These are phyloP conservation scores for Claviceps africana DNA, from an alignment of 2,329 filamentous ascomycete species.

Conservation along the genomic window DNA sequence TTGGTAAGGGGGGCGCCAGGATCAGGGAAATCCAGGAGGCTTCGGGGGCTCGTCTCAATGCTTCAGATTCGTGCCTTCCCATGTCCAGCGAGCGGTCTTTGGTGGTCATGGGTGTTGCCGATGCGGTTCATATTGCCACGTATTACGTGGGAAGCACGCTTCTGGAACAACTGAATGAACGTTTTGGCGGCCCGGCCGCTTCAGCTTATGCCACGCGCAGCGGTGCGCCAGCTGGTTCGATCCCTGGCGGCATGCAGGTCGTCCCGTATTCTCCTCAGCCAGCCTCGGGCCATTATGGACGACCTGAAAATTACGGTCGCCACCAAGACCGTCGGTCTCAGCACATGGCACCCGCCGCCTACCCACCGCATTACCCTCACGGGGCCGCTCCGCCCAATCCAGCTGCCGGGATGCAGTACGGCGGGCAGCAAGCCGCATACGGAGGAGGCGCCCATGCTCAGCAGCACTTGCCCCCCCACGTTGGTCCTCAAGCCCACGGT, in stretches of 20 bases:
- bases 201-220: slow-evolving; percentile 96
- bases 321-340: slow-evolving; percentile 61
- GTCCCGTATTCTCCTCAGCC: slow-evolving; percentile 95
- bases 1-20: slow-evolving; percentile 87
- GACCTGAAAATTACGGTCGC: slow-evolving; percentile 69
- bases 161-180: slow-evolving; percentile 90
- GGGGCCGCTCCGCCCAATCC: slow-evolving; percentile 44
- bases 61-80: slow-evolving; percentile 86
- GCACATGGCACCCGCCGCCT: slow-evolving; percentile 61
- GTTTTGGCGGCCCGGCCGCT: slow-evolving; percentile 87
- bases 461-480: slow-evolving; percentile 52
- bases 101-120: slow-evolving; percentile 92
- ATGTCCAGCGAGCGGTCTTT: slow-evolving; percentile 95
- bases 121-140: slow-evolving; percentile 95
- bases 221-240: slow-evolving; percentile 80
- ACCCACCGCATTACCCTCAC: slow-evolving; percentile 57
- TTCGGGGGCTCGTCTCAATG: slow-evolving; percentile 89
- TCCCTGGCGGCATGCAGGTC: slow-evolving; percentile 96
- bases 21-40: slow-evolving; percentile 98
- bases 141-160: slow-evolving; percentile 99
- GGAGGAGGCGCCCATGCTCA: slow-evolving; percentile 64
- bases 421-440: slow-evolving; percentile 60
- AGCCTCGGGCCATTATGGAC: slow-evolving; percentile 81
- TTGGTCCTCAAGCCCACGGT: slow-evolving; percentile 40
- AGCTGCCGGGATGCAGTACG: slow-evolving; percentile 65